Base-by-base conservation (phyloP, 2,329 filamentous ascomycete species). In the Xylariaceae sp. region DNA sequence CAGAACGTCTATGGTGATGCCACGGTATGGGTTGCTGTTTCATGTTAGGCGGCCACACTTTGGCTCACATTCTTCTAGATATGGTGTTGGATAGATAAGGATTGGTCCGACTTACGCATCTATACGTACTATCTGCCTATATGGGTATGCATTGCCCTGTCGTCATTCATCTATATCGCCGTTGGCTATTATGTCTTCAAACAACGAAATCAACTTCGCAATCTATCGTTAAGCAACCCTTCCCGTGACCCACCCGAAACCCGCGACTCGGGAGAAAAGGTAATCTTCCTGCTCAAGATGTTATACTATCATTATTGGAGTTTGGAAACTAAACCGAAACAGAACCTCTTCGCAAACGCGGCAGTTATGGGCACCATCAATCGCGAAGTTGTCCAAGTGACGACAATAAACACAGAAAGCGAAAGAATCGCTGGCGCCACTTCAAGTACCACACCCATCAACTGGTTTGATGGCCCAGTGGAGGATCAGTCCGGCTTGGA, bases 61-160 rank as follows among this genome's bases (percentile, higher is more conserved):
- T n/a, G n/a, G 13, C 59, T 66, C 29, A 64, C 42, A 13, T 10
- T 23, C 10, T 21, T 10, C 37, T 41, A 84, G 82, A 77, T 85
- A 18, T 85, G 82, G 82, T 85, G 82, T 67, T 85, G 82, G 82
- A 83, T 85, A 37, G 77, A 76, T 52, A 71, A 72, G 27, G 70
- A 74, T 27, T 84, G 79, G 79, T 80, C 80, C 58, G 73, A 75
- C 33, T 73, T 85, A 11, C 81, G 82, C 26, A 84, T 85, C 36
- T 84, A 80, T 61, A 80, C 81, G 6, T 85, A 85, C 67, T 85
- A 85, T 64, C 74, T 85, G 57, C 79, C 83, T 3, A 81, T 85
- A 40, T 85, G 82, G 82, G 73, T 81, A 9, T 85, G 82, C 65
- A 84, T 83, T 46, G 67, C 77, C 39, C 70, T 82, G 10, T 84